phyloP scores from a whole-genome alignment of 2,329 filamentous ascomycete species.

The Trichoderma endophyticum region DNA sequence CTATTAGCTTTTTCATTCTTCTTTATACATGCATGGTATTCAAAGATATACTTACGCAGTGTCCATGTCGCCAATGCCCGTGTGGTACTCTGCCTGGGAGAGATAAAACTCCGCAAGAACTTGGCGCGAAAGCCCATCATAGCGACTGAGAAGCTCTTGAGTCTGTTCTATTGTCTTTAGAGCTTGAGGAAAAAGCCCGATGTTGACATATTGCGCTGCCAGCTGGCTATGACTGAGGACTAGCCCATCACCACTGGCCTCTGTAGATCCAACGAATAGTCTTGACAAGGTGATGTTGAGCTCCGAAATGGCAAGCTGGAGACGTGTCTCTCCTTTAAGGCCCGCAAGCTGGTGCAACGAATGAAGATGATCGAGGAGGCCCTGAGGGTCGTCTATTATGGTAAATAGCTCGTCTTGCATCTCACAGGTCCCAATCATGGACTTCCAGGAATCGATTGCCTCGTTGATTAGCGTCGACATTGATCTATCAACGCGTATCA shows the following conservation, averaged over 20 bases:
- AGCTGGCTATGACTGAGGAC: slow-evolving; percentile 47
- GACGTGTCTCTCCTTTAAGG: slow-evolving; percentile 46
- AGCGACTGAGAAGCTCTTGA: slow-evolving; percentile 43
- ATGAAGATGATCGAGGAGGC: slow-evolving; percentile 48
- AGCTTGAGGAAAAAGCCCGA: slow-evolving; percentile 52
- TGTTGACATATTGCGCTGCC: slow-evolving; percentile 50
- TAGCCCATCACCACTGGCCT: slow-evolving; percentile 38
- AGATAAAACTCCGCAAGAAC: slow-evolving; percentile 58
- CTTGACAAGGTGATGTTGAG: slow-evolving; percentile 43
- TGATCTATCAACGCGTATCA: slow-evolving; percentile 37
- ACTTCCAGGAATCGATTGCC: slow-evolving; percentile 45
- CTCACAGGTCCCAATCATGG: slow-evolving; percentile 38
- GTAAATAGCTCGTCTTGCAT: slow-evolving; percentile 41
- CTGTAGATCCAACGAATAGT: slow-evolving; percentile 29
- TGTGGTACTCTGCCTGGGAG: slow-evolving; percentile 69
- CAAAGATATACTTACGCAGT: slow-evolving; percentile 47
- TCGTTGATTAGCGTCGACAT: slow-evolving; percentile 33
- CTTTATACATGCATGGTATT: neutral
- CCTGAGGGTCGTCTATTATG: slow-evolving; percentile 48
- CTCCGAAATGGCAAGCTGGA: slow-evolving; percentile 47
- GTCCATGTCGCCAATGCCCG: slow-evolving; percentile 62
- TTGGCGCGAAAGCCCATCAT: slow-evolving; percentile 38
- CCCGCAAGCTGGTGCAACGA: slow-evolving; percentile 51
- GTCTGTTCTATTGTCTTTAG: slow-evolving; percentile 55
- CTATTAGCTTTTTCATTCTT: neutral